Evolutionary conservation across 2,329 filamentous ascomycete species (phyloP), one percentile per base, ranked within the genome.

Genomic region (Sporothrix humicola): DNA sequence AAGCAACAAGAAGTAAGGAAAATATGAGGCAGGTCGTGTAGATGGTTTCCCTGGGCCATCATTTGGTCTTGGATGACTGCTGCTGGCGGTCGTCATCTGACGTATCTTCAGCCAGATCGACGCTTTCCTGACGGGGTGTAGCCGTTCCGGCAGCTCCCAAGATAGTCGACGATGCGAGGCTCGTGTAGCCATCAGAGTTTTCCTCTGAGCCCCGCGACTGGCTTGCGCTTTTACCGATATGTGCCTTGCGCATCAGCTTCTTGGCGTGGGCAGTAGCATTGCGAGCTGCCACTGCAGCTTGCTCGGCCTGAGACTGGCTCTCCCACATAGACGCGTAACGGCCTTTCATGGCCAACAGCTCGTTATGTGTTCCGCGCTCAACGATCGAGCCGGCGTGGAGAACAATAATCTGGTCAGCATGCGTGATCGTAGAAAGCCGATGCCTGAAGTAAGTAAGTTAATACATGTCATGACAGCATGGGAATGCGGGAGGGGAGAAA

Each of bases 321-420:
- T 91, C 90, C 94, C 94, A 97, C 90, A 97, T 95, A 74, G 90
- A 91, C 12, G 89, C 88, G 79, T 97, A 97, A 74, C 90, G 89
- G 13, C 93, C 93, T 44, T 89, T 89, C 66, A 88, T 84, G 1
- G 86, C 85, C 5, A 97, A 84, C 3, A 97, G 86, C 77, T 95
- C 90, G 17, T 92, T 87, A 79, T 97, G 76, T 3, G 76, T 78
- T 17, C 77, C 77, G 23, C 65, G 73, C 58, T 78, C 77, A 26
- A 73, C 73, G 46, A 78, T 78, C 10, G 73, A 66, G n/a, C 77
- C 77, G 2, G 75, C 74, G 42, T 77, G 77, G 4, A 78, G 76
- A n/a, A 78, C 77, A 17, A 78, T 77, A 13, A 78, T 78, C 68
- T 78, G 77, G 59, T 78, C 77, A 0, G 77, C 77, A 42, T 78